Evolutionary conservation across 2,329 filamentous ascomycete genomes (phyloP), one percentile per base, ranked within the genome.

Genomic region (Intubia oerlemansii): DNA sequence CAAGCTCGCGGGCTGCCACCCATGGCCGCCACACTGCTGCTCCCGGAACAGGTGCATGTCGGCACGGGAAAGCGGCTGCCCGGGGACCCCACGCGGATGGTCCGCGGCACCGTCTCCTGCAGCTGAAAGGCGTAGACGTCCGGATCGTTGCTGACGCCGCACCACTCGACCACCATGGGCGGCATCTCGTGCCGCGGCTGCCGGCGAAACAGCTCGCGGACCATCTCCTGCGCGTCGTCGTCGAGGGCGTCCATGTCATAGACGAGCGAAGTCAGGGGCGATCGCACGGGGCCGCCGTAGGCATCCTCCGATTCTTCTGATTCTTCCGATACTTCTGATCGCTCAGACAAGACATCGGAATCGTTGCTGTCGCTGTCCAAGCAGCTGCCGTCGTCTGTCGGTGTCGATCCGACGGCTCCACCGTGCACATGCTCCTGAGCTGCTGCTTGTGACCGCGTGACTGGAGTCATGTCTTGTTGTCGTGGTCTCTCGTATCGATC

Each of bases 101-200:
- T 59, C 9, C 57, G 54, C 10, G 59, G 59, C 16, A 60, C 57
- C 3, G 57, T 45, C 41, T 67, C 63, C 4, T 58, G 59, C 47
- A 68, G 54, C 38, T 65, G 54, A 34, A 67, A 67, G 27, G 62
- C 57, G 32, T 61, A 65, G 13, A 59, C 56, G 34, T 57, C 40
- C 15, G 54, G 50, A 24, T 39, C 30, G 17, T 40, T 41, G n/a
- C 41, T 42, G 14, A 36, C 17, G 22, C 55, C 52, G 33, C 61
- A 66, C 31, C 53, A 53, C 37, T 63, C 54, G 6, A 67, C 44
- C 0, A 53, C 47, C 33, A 68, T 54, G 33, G 51, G 50, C 3
- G 61, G 57, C 0, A 59, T 53, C 9, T 60, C 53, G 18, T 46
- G 38, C 14, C 32, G 32, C 0, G 36, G 27, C 3, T 31, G 27